These are phyloP conservation scores for Polyporus arcularius DNA, from an alignment of 768 basidiomycete genomes.

Conservation along the genomic window DNA sequence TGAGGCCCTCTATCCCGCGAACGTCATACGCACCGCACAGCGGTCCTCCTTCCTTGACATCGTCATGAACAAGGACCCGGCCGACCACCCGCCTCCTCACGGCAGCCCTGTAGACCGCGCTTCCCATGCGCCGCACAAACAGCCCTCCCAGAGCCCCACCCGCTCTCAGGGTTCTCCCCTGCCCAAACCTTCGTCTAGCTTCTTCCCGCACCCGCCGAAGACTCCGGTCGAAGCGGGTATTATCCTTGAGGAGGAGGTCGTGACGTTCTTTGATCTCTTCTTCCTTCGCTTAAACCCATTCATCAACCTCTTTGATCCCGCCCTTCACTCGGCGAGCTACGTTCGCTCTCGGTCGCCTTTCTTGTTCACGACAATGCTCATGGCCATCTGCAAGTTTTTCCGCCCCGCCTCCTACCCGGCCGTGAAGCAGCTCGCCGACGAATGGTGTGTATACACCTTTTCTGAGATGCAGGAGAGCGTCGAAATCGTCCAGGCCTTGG, in stretches of 20 bases:
- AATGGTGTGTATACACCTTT: constrained; percentile 77
- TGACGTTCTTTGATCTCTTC: constrained; percentile 73
- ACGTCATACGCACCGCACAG: constrained; percentile 66
- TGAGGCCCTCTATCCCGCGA: constrained; percentile 70
- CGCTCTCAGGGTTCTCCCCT: constrained; percentile 17
- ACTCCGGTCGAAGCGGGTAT: constrained; percentile 78
- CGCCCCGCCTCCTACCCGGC: constrained; percentile 64
- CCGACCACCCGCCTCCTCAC: constrained; percentile 29
- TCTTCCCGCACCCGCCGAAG: constrained; percentile 19
- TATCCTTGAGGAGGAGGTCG: constrained; percentile 68
- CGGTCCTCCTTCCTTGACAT: constrained; percentile 84
- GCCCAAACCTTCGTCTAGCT: constrained; percentile 5
- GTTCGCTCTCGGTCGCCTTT: constrained; percentile 80
- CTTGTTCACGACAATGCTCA: constrained; percentile 82
- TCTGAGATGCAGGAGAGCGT: constrained; percentile 77
- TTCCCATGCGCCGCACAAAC: constrained; percentile 11
- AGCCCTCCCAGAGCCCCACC: constrained; percentile 15
- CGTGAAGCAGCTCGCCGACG: constrained; percentile 72
- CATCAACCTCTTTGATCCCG: constrained; percentile 85
- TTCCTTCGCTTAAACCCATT: constrained; percentile 87
- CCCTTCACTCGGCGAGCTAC: constrained; percentile 78
- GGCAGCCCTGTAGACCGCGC: constrained; percentile 32
- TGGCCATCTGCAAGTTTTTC: constrained; percentile 86
- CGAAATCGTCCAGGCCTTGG: constrained; percentile 87
- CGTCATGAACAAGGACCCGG: constrained; percentile 70